Base-by-base conservation (phyloP, 805 yeast species). In the Candida quercuum region DNA sequence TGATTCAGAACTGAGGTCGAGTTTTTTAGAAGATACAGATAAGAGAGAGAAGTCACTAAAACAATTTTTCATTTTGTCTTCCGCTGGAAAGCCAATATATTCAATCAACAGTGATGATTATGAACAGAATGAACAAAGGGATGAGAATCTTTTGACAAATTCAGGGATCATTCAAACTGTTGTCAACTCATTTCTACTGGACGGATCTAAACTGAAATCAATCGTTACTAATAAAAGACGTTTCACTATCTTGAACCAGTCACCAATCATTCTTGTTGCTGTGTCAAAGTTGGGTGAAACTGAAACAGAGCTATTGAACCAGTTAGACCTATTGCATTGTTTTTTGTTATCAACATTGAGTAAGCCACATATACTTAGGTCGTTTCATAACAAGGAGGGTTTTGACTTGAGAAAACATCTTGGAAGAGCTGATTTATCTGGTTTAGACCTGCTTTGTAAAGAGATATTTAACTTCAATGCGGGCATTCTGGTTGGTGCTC, bases 61-160 rank as follows among this genome's bases (percentile, higher is more conserved):
- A 56, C 94, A 87, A 42, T 85, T 82, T 52, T 82, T 86, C 48
- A 74, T 88, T 3, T 64, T 88, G 9, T 84, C 95, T 0, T 64
- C 79, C 2, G 95, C 96, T 1, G 96, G 96, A 0, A 88, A 88
- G 55, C 95, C 95, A 2, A 81, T 88, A 6, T 88, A 82, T 58
- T 76, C 94, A 2, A 66, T 81, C 69, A 36, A 40, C 5, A 43
- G 39, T 14, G 38, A 38, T 12, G 33, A 37, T 12, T 76, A 79
- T 54, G 94, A 93, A 13, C 6, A 11, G 2, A 64, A 76, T 2
- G 89, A 38, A 15, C 27, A 36, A 6, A 16, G n/a, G 12, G 43
- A 85, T 37, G 80, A 77, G 26, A 59, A 77, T 13, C 66, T 82
- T 2, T 61, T 84, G 31, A 81, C 86, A 0, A 81, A 82, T 49